Evolutionary conservation across 345 rosid genomes (phyloP), one percentile per base, ranked within the genome.

Genomic region (Euclidium syriacum): DNA sequence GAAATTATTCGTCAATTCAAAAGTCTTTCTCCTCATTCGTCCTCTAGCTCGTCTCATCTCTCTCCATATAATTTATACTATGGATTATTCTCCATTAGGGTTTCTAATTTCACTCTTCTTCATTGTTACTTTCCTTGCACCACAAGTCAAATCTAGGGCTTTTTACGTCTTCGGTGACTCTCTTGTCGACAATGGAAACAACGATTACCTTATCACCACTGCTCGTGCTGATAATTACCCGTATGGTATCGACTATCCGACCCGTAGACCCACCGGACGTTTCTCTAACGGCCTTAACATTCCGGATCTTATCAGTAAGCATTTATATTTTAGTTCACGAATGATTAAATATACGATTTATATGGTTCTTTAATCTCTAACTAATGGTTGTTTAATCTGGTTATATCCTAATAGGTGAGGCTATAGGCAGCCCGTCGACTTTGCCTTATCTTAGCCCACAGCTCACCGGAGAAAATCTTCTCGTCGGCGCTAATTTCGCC

Each of bases 271-370:
- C 50, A 88, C 90, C 1, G 87, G 98, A 9, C 92, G 87, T 23
- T 91, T 91, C 80, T 85, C 96, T 43, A 91, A 88, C 41, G 98
- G 98, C 70, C 78, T 86, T 15, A 88, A 86, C 78, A 84, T 91
- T 41, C 91, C 96, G 7, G 98, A 91, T 52, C 34, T 86, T 40
- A 81, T 88, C 50, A 88, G 96, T 88, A 73, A 17, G 72, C 11
- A 46, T 51, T 14, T n/a, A n/a, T n/a, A n/a, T n/a, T 44, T 22
- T 18, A 17, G 3, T 33, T 43, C 2, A 7, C 23, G 7, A n/a
- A 19, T 33, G 25, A 4, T 48, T 56, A n/a, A n/a, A n/a, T n/a
- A 38, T 29, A 11, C 30, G 29, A 22, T 51, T 9, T 20, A 14
- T 25, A 42, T 32, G 25, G 24, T 42, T 58, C 32, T 47, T 12